Base-by-base conservation (phyloP, 805 yeast species). In the Lipomyces starkeyi region DNA sequence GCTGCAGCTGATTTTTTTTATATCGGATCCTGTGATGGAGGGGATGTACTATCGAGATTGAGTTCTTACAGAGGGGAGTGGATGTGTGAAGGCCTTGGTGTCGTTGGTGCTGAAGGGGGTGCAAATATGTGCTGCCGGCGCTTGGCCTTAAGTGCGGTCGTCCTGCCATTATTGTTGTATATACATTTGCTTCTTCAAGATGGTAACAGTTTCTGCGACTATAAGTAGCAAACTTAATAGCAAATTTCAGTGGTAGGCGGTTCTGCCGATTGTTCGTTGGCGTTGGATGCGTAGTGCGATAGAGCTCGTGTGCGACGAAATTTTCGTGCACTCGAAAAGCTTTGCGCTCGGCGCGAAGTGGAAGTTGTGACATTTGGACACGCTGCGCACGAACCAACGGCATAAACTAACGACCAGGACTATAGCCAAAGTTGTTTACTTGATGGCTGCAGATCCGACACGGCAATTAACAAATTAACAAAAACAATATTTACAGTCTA, bases 11-110 rank as follows among this genome's bases (percentile, higher is more conserved):
- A 52, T 87, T 80, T 78, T 95, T 95, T 74, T 86, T 84, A 76
- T 91, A 87, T 72, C 86, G 87, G 57, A 94, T 91, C 68, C 86
- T 84, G 79, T 95, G 99, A 78, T 95, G 99, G 17, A 94, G 96
- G 1, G 99, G 98, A 61, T 89, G 86, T 49, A 91, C 93, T 62
- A 91, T 85, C 53, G 96, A 89, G 78, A 85, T 86, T 37, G 87
- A 89, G 61, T 84, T 73, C 84, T 77, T 80, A 84, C 32, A 9
- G 35, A 40, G 47, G n/a, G 62, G 29, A 5, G 68, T 35, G 14
- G 65, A 57, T 17, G 71, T 52, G 70, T 27, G 68, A 54, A 25
- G 11, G 20, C 11, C 61, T 37, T 47, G 27, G 40, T n/a, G 40
- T 47, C 14, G 34, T 32, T 56, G 37, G 43, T 43, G 22, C 9